phyloP scores from a whole-genome alignment of 2,329 filamentous ascomycete genomes.

The Aspergillus tubingensis region DNA sequence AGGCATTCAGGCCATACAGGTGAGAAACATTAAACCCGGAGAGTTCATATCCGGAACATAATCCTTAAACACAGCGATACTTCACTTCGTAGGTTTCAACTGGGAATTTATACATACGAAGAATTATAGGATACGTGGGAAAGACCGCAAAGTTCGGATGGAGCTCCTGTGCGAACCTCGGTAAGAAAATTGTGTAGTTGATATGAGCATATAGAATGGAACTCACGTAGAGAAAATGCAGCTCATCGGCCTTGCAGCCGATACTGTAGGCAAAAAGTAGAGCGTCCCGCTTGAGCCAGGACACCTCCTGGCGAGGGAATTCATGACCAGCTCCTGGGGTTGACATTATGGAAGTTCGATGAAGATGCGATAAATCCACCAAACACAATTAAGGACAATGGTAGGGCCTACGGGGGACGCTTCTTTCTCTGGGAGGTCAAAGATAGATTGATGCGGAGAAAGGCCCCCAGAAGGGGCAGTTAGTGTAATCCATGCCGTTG shows the following conservation, averaged over 20 bases:
- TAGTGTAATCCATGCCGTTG: conserved; percentile 3
- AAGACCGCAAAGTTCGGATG: conserved; percentile 85
- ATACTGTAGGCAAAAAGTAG: conserved; percentile 90
- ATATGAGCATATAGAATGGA: not conserved
- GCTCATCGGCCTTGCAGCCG: conserved; percentile 79
- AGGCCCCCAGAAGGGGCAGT: not conserved
- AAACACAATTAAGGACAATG: not conserved
- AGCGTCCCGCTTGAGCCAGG: conserved; percentile 85
- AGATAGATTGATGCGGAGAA: not conserved
- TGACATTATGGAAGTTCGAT: conserved; percentile 38
- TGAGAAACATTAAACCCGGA: too few species aligned
- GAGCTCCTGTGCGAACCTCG: conserved; percentile 63
- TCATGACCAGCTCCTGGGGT: conserved; percentile 70
- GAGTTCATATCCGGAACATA: too few species aligned
- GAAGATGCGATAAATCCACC: not conserved
- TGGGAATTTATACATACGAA: conserved; percentile 57
- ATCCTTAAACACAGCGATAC: too few species aligned
- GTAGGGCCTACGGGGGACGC: not conserved
- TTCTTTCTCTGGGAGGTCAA: not conserved
- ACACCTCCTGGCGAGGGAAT: conserved; percentile 72
- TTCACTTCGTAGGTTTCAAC: too few species aligned
- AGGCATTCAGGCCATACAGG: not conserved
- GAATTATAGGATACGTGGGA: conserved; percentile 81
- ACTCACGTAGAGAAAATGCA: conserved; percentile 86
- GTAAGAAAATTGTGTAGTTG: not conserved